Evolutionary conservation across 768 basidiomycete genomes (phyloP).

Genomic region (Tulasnella sp.): DNA sequence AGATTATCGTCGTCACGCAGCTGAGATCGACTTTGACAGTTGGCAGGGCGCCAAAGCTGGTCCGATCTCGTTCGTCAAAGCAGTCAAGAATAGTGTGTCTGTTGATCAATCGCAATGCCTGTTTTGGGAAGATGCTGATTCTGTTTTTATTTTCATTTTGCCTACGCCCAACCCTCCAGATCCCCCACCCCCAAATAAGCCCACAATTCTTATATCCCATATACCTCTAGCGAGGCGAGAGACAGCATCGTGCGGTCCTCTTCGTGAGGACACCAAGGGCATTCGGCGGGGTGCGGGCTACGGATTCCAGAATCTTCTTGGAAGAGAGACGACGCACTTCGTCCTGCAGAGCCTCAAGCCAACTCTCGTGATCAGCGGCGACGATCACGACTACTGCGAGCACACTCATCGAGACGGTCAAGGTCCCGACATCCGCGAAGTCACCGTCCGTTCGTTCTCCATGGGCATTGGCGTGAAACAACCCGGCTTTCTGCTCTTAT

Average conservation of each 20-base stretch:
- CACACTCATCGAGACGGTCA: conserved; percentile 38
- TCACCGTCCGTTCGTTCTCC: conserved; percentile 82
- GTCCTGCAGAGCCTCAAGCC: conserved; percentile 57
- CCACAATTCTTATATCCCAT: conserved; percentile 69
- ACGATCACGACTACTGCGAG: conserved; percentile 95
- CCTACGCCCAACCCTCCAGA: conserved; percentile 26
- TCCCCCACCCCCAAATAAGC: conserved; percentile 27
- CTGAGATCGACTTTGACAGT: conserved; percentile 32
- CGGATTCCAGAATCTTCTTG: conserved; percentile 76
- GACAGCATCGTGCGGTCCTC: conserved; percentile 58
- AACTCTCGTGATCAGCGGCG: conserved; percentile 69
- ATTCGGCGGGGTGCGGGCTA: conserved; percentile 64
- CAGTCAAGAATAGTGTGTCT: conserved; percentile 15
- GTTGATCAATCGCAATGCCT: not conserved
- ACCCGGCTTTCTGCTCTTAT: conserved; percentile 86
- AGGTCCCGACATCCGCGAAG: conserved; percentile 43
- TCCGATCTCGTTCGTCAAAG: conserved; percentile 29
- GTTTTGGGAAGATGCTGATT: too few relatives aligned
- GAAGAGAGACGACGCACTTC: conserved; percentile 50
- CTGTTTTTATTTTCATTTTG: not conserved
- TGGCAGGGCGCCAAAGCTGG: conserved; percentile 31
- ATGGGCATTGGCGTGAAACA: conserved; percentile 76
- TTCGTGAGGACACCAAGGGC: conserved; percentile 54
- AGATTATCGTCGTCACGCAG: conserved; percentile 40
- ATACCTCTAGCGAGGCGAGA: conserved; percentile 77